Evolutionary conservation across 2,329 filamentous ascomycete species (phyloP).

Genomic region (Blastomyces gilchristii): DNA sequence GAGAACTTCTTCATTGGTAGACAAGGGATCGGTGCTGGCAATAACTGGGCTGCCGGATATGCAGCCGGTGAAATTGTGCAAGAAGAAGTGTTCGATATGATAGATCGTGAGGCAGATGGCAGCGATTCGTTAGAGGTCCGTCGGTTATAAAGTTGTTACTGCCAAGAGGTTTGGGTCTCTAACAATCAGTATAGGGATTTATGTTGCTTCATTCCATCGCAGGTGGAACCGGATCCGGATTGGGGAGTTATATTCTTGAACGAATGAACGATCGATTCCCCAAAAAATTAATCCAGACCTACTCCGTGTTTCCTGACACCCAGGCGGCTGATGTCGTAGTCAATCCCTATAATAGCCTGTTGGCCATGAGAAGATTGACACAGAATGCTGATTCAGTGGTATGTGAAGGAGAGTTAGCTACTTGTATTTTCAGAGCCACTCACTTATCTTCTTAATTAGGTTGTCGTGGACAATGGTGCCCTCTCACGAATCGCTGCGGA

Average conservation of each 20-base stretch:
- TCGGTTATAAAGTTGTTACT: background rate
- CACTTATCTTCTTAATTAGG: conserved; percentile 24
- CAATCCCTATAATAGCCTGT: conserved; percentile 93
- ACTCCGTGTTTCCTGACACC: conserved; percentile 95
- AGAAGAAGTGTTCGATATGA: conserved; percentile 99
- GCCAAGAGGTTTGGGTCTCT: background rate
- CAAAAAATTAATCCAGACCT: conserved; percentile 98
- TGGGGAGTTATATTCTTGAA: conserved; percentile 90
- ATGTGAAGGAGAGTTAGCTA: conserved; percentile 20
- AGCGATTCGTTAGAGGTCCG: conserved; percentile 85
- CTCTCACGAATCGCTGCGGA: conserved; percentile 90
- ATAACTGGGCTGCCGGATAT: conserved; percentile 98
- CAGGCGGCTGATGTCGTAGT: conserved; percentile 88
- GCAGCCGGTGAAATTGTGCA: conserved; percentile 82
- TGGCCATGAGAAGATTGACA: conserved; percentile 80
- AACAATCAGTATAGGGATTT: conserved; percentile 54
- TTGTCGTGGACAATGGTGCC: conserved; percentile 92
- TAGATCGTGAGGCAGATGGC: conserved; percentile 93
- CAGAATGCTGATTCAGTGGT: conserved; percentile 95
- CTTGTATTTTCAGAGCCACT: background rate
- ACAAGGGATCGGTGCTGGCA: conserved; percentile 84
- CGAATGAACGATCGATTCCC: conserved; percentile 94
- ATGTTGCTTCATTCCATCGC: conserved; percentile 99
- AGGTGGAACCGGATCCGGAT: conserved; percentile 88
- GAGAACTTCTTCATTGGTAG: conserved; percentile 98